phyloP scores from a whole-genome alignment of 1,284 basidiomycete genomes.

The Leccinum pachyderme region DNA sequence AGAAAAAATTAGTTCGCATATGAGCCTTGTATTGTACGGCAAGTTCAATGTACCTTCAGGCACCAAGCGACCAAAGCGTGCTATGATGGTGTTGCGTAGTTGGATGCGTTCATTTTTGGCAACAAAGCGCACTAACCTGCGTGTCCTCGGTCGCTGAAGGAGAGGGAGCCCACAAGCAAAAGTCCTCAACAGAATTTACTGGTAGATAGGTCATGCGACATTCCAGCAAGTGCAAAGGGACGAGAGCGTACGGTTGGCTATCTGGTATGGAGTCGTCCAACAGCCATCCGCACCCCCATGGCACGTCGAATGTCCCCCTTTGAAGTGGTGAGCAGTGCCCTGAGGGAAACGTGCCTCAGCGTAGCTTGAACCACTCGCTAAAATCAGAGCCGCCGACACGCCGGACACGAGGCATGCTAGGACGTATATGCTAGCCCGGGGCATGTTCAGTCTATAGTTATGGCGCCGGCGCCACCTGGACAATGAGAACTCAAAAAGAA shows the following conservation, averaged over 20 bases:
- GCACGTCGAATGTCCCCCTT: constrained; percentile 64
- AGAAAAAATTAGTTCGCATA: not conserved
- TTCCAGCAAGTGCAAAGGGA: constrained; percentile 1
- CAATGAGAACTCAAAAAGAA: constrained; percentile 6
- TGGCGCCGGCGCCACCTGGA: constrained; percentile 9
- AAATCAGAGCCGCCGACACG: constrained; percentile 19
- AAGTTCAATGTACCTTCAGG: constrained; percentile 41
- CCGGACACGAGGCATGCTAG: constrained; percentile 24
- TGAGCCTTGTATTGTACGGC: constrained; percentile 1
- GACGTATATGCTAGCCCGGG: constrained; percentile 11
- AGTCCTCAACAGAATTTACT: constrained; percentile 66
- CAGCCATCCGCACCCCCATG: constrained; percentile 50
- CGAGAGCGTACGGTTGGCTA: constrained; percentile 50
- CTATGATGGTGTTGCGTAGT: constrained; percentile 33
- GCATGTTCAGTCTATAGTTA: constrained; percentile 17
- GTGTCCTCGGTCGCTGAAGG: constrained; percentile 54
- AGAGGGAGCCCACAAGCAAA: constrained; percentile 57
- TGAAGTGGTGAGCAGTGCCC: constrained; percentile 34
- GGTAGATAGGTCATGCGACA: constrained; percentile 8
- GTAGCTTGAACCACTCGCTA: constrained; percentile 35
- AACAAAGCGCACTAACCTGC: constrained; percentile 40
- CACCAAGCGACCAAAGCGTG: constrained; percentile 72
- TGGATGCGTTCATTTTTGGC: constrained; percentile 9
- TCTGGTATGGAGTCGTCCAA: constrained; percentile 64
- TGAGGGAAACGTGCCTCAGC: constrained; percentile 37